Evolutionary conservation across 345 rosid species (phyloP), one percentile per base, ranked within the genome.

Genomic region (Eutrema heterophyllum): DNA sequence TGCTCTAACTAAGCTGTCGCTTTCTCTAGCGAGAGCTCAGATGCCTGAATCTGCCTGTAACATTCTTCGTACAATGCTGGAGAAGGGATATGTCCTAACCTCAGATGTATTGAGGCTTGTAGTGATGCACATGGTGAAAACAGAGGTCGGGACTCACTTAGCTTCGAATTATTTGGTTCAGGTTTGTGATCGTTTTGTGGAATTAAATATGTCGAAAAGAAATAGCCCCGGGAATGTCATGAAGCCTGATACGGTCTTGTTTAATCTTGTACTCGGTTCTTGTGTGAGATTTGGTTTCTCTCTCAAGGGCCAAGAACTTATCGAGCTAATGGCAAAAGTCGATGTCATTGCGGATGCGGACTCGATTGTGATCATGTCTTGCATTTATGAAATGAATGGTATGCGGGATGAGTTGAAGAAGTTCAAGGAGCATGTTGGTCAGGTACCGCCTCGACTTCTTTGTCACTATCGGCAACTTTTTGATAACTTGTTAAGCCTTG

Each of bases 261-360:
- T 88, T 79, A 94, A 92, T 81, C 86, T 89, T 24, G 87, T 89
- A 44, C 88, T 94, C 14, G 78, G 86, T 79, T 90, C 88, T 69
- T 92, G 92, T 81, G 88, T 85, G 75, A 86, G 82, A 76, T 90
- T 84, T 64, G 82, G 78, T 27, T 87, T 69, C 16, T 76, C 89
- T 76, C 81, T 89, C 38, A 95, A 85, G 83, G 96, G 96, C 16
- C 97, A 88, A 57, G 81, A 82, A 55, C 73, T 92, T 5, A 64
- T 89, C 12, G 97, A 95, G 74, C 64, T 86, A 66, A 89, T 95
- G 96, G 82, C 97, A 1, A 74, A 32, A 72, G 68, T 66, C 0
- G 82, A 80, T 14, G 82, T 92, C 13, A 29, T 83, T 73, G 97
- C 96, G n/a, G 96, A 94, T 85, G 95, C 86, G 27, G 79, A 82